A percentile compares a stretch with the other conserved stretches of the same genome.
Evolutionary conservation across 1,139 yeast genomes (phyloP).

Genomic region (Yamadazyma triangularis): DNA sequence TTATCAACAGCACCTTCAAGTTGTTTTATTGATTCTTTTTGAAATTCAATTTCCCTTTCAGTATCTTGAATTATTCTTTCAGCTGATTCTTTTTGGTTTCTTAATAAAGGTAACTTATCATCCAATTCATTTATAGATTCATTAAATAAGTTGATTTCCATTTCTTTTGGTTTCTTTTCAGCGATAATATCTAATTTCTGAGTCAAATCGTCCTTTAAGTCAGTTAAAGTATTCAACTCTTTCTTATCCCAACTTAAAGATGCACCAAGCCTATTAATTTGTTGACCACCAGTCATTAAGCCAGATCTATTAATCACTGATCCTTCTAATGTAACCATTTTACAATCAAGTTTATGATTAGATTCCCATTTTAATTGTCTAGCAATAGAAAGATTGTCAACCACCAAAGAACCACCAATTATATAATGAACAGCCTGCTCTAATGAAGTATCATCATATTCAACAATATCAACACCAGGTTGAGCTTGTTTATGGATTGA

Average conservation of each 20-base stretch:
- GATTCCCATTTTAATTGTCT: conserved; percentile 66
- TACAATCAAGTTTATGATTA: conserved; percentile 46
- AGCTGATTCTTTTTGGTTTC: conserved; percentile 45
- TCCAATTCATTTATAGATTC: conserved; percentile 56
- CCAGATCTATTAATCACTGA: conserved; percentile 82
- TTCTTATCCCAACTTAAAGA: conserved; percentile 66
- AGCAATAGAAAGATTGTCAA: conserved; percentile 68
- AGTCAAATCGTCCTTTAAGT: conserved; percentile 57
- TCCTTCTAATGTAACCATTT: conserved; percentile 80
- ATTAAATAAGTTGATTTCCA: conserved; percentile 52
- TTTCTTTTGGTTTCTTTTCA: conserved; percentile 48
- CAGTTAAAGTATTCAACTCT: conserved; percentile 55
- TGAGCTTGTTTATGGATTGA: conserved; percentile 52
- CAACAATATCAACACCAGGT: conserved; percentile 71
- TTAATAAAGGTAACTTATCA: conserved; percentile 47
- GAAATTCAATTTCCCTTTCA: conserved; percentile 52
- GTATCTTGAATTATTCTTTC: conserved; percentile 53
- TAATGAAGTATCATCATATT: conserved; percentile 56
- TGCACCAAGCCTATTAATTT: conserved; percentile 30
- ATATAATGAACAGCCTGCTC: conserved; percentile 81
- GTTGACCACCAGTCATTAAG: conserved; percentile 85
- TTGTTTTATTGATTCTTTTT: conserved; percentile 20
- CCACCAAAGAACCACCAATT: conserved; percentile 78
- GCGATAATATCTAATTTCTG: conserved; percentile 50
- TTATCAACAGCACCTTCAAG: conserved; percentile 16